Percentiles rank a stretch among this genome's conserved stretches.
phyloP scores from a whole-genome alignment of 176 grass and related monocot genomes.

The Alloteropsis semialata region DNA sequence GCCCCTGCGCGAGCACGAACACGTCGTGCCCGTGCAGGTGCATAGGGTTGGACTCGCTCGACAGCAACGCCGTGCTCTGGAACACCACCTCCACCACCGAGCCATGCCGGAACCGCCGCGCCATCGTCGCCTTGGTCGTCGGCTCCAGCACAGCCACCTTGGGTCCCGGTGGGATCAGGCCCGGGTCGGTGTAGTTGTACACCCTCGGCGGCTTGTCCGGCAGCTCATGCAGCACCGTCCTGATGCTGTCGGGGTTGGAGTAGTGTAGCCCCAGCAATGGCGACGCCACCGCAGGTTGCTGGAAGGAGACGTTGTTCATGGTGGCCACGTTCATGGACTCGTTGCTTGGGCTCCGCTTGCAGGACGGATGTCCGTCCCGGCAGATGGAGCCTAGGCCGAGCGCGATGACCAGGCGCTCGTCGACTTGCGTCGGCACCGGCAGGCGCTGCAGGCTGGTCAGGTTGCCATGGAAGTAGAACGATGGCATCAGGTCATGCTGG shows the following conservation, averaged over 20 bases:
- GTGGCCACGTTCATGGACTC: background rate
- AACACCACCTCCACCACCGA: background rate
- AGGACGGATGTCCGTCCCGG: background rate
- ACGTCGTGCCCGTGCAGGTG: constrained; percentile 38
- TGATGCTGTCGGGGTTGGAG: background rate
- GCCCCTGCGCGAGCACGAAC: background rate
- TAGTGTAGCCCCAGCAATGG: background rate
- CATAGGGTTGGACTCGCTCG: constrained; percentile 49
- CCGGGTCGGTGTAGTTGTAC: background rate
- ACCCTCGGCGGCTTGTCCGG: background rate
- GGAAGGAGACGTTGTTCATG: constrained; percentile 17
- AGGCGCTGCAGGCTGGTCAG: background rate
- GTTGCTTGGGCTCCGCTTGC: background rate
- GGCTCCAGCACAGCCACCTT: background rate
- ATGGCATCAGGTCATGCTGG: background rate
- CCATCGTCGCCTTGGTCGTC: background rate
- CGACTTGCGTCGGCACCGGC: background rate
- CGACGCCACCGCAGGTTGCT: background rate
- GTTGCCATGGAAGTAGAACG: constrained; percentile 17
- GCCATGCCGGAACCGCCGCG: background rate
- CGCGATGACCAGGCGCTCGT: background rate
- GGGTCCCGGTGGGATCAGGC: background rate
- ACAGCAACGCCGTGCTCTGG: constrained; percentile 41
- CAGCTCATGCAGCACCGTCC: background rate
- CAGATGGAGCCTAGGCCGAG: background rate